Evolutionary conservation across 805 yeast species (phyloP), one percentile per base, ranked within the genome.

Genomic region (Metschnikowia cubensis): DNA sequence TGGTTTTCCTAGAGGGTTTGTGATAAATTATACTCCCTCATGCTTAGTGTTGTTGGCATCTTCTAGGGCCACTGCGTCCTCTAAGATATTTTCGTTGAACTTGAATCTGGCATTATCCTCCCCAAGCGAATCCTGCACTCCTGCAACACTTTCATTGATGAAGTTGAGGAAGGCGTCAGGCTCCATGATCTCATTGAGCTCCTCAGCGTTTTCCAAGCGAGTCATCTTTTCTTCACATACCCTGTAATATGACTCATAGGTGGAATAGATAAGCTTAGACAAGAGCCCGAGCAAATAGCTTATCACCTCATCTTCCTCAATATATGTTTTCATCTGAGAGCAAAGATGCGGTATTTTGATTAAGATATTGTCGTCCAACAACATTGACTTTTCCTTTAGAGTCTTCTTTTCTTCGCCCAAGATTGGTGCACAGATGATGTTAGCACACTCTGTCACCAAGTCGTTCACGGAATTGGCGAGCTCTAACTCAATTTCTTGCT

Each of bases 401-500:
- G 57, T 65, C 60, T 47, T 45, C 17, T 57, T 50, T 32, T 48
- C 50, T 17, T 56, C 37, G 6, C 39, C 21, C 35, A 57, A 41
- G 22, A 61, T 67, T 0, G 86, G 83, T 32, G 67, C 72, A 31
- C 81, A 69, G 34, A 87, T 74, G 13, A 68, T 65, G 49, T 69
- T 67, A 11, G 69, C 55, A 48, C 70, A 66, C 13, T 75, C 77
- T 44, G 82, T 80, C 3, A 91, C 84, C 56, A 87, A 83, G 18
- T 76, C 81, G 56, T 82, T 85, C 22, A 90, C 88, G 3, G 84
- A 72, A 52, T 81, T 82, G 55, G 91, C 79, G 55, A 91, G 73
- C 55, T 86, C 90, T 21, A 81, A 72, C 57, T 86, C 87, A 38
- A 91, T 71, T 63, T 91, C 97, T 41, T 67, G 66, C 50, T 75